phyloP scores from a whole-genome alignment of 495 filamentous ascomycete species.

The Hypoxylon subgilvum region DNA sequence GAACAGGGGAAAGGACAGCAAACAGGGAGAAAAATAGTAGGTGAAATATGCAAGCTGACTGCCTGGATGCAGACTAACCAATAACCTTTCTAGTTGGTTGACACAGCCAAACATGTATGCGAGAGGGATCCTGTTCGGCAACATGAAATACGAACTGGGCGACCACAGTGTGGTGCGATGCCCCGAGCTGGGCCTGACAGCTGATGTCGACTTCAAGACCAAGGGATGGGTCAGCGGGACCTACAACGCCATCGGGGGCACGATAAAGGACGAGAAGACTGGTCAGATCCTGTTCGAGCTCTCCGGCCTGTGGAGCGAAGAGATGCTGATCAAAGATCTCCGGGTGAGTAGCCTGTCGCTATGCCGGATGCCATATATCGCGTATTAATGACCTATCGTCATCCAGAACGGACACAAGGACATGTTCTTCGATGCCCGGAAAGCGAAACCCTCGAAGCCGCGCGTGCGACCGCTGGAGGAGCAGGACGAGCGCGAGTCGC shows the following conservation, averaged over 20 bases:
- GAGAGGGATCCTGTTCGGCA: conserved; percentile 93
- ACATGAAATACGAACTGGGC: conserved; percentile 99
- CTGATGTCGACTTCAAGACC: conserved; percentile 97
- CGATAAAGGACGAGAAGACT: conserved; percentile 86
- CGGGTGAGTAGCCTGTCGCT: conserved; percentile 59
- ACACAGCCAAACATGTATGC: conserved; percentile 99
- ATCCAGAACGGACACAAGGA: conserved; percentile 83
- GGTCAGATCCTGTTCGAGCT: conserved; percentile 88
- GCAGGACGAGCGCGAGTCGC: conserved; percentile 89
- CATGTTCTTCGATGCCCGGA: conserved; percentile 83
- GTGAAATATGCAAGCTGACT: conserved; percentile 41
- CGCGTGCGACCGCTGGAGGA: conserved; percentile 78
- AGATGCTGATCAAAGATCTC: conserved; percentile 87
- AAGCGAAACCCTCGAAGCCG: conserved; percentile 76
- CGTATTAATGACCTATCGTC: conserved; percentile 5
- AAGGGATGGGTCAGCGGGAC: conserved; percentile 97
- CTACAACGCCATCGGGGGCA: conserved; percentile 94
- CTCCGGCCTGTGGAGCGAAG: conserved; percentile 89
- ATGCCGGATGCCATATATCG: background rate
- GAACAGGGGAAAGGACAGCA: conserved; percentile 70
- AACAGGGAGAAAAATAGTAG: conserved; percentile 85
- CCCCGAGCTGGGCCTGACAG: conserved; percentile 81
- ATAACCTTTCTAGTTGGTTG: conserved; percentile 49
- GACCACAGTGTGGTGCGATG: conserved; percentile 96
- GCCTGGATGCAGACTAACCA: conserved; percentile 4